These are phyloP conservation scores for Penicillium silybi DNA, from an alignment of 495 filamentous ascomycete genomes.

Conservation along the genomic window DNA sequence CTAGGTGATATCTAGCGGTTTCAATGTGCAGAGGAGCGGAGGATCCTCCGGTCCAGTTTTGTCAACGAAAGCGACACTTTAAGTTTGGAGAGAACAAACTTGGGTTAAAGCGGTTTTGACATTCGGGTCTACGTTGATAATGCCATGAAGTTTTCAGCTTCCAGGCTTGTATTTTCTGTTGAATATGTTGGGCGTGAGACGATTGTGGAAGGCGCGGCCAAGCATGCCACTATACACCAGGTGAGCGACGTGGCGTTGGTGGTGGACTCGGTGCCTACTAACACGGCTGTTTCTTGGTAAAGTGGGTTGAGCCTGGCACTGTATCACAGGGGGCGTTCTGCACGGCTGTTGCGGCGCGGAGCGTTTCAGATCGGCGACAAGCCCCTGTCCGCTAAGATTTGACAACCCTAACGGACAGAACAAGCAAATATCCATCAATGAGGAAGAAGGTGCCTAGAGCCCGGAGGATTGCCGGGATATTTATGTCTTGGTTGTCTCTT, in stretches of 20 bases:
- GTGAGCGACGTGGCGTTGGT: constrained; percentile 5
- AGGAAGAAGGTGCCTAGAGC: not conserved
- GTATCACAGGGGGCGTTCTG: constrained; percentile 1
- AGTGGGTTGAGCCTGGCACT: constrained; percentile 2
- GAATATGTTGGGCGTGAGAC: too few relatives aligned
- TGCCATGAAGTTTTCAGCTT: too few relatives aligned
- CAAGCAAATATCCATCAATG: constrained; percentile 16
- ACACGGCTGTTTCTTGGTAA: not conserved
- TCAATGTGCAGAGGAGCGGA: constrained; percentile 23
- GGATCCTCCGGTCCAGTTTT: constrained; percentile 22
- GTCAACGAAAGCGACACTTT: not conserved
- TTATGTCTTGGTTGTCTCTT: not conserved
- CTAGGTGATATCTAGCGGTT: constrained; percentile 7
- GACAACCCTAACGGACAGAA: not conserved
- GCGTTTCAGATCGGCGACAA: constrained; percentile 20
- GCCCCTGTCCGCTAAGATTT: constrained; percentile 10
- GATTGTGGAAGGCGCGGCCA: constrained; percentile 6
- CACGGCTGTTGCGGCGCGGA: constrained; percentile 10
- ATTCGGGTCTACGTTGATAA: too few relatives aligned
- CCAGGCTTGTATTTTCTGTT: too few relatives aligned
- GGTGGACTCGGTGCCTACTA: not conserved
- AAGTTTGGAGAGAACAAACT: too few relatives aligned
- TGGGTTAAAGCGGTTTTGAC: too few relatives aligned
- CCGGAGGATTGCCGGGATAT: not conserved
- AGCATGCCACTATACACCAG: constrained; percentile 4